phyloP scores from a whole-genome alignment of 305 asterid species.

The Withania somnifera region DNA sequence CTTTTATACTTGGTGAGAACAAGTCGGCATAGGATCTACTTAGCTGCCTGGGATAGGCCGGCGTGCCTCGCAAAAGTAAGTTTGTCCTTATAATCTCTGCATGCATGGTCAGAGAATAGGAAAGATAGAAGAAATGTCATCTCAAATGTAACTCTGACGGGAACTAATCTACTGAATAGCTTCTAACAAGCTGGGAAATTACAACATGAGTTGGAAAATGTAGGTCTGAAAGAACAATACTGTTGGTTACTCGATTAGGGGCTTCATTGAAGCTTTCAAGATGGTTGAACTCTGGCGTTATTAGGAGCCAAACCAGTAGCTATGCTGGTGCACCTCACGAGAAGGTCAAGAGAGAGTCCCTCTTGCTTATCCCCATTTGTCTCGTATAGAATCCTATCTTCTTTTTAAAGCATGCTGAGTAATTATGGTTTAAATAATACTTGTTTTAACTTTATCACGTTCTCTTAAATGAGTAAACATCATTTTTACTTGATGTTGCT shows the following conservation, averaged over 20 bases:
- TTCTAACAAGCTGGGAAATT: not conserved
- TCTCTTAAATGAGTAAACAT: not conserved
- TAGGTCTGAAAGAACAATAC: not conserved
- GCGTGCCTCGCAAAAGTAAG: too few species aligned
- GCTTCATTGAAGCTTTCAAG: not conserved
- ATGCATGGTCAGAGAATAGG: not conserved
- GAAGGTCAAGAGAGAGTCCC: not conserved
- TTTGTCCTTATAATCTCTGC: too few species aligned
- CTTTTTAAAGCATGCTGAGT: not conserved
- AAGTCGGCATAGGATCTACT: too few species aligned
- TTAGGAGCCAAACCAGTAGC: not conserved
- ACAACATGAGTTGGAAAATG: not conserved
- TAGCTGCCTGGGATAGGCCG: too few species aligned
- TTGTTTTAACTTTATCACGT: not conserved
- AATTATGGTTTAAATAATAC: not conserved
- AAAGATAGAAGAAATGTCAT: not conserved
- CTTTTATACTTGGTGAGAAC: too few species aligned
- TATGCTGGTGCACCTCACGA: not conserved
- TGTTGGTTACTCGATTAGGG: not conserved
- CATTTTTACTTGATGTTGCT: not conserved
- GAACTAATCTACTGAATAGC: not conserved
- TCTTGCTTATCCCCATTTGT: not conserved
- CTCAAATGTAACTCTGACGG: not conserved
- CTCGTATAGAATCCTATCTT: not conserved
- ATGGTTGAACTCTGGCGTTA: not conserved